phyloP scores from a whole-genome alignment of 805 yeast genomes.

The Lachancea lanzarotensis region DNA sequence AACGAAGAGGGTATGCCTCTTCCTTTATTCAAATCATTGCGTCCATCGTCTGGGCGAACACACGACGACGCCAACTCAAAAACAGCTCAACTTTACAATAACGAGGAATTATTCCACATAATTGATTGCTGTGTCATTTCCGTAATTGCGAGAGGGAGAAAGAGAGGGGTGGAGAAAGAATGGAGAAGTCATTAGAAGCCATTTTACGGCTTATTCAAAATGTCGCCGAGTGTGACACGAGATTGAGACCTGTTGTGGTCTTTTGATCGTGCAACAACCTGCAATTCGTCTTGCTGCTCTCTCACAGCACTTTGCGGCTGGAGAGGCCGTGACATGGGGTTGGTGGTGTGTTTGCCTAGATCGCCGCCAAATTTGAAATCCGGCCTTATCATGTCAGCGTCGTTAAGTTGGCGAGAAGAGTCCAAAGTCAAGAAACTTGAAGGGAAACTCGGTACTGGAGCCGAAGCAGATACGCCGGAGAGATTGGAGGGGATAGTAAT shows the following conservation, averaged over 20 bases:
- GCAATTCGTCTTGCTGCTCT: not conserved
- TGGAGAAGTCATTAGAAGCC: not conserved
- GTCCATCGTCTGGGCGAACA: too few species aligned
- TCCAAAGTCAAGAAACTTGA: not conserved
- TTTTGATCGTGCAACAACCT: not conserved
- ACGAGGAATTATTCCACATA: too few species aligned
- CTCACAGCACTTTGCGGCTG: not conserved
- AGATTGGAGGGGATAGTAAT: not conserved
- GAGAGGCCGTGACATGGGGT: not conserved
- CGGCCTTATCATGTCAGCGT: slow-evolving; percentile 1
- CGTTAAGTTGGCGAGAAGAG: not conserved
- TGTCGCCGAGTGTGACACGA: slow-evolving; percentile 3
- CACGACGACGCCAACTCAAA: too few species aligned
- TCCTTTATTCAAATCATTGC: too few species aligned
- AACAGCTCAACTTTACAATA: too few species aligned
- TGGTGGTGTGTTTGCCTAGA: not conserved
- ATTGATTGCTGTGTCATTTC: too few species aligned
- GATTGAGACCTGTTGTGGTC: not conserved
- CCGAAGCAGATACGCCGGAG: not conserved
- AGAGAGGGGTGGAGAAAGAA: too few species aligned
- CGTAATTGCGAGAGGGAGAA: too few species aligned
- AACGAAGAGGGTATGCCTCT: too few species aligned
- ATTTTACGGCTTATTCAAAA: slow-evolving; percentile 4
- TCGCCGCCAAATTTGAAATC: slow-evolving; percentile 3
- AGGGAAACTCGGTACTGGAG: too few species aligned